phyloP scores from a whole-genome alignment of 176 grass and related monocot genomes.

The Paspalum notatum region DNA sequence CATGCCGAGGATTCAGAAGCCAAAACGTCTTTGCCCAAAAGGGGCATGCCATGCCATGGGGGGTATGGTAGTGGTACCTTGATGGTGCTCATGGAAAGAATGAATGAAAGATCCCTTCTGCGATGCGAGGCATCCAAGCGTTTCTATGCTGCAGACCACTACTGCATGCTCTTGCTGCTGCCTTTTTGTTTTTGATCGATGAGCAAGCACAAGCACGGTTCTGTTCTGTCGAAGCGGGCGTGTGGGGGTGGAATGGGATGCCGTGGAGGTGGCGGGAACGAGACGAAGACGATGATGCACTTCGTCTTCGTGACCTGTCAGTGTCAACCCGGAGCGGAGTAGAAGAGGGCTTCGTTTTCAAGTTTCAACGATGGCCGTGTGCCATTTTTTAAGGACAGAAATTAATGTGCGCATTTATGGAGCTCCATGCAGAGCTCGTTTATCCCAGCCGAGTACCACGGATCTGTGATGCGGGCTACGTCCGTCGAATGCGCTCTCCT shows the following conservation, averaged over 20 bases:
- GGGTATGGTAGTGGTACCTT: constrained; percentile 5
- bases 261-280: background rate
- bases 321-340: too few relatives aligned
- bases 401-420: background rate
- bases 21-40: constrained; percentile 51
- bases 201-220: background rate
- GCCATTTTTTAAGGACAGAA: background rate
- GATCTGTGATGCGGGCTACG: background rate
- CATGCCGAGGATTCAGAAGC: too few relatives aligned
- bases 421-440: background rate
- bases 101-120: constrained; percentile 43
- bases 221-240: background rate
- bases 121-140: constrained; percentile 37
- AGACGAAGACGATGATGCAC: background rate
- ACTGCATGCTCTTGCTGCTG: too few relatives aligned
- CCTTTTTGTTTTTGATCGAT: too few relatives aligned
- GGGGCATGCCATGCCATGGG: background rate
- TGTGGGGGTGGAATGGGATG: background rate
- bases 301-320: background rate
- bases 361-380: background rate
- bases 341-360: background rate
- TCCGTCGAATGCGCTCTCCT: too few relatives aligned
- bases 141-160: background rate
- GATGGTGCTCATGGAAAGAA: constrained; percentile 22
- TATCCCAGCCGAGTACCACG: background rate